A percentile compares a stretch with the other conserved stretches of the same genome.
phyloP scores from a whole-genome alignment of 331 rosid genomes.

The Pyracantha coccinea region DNA sequence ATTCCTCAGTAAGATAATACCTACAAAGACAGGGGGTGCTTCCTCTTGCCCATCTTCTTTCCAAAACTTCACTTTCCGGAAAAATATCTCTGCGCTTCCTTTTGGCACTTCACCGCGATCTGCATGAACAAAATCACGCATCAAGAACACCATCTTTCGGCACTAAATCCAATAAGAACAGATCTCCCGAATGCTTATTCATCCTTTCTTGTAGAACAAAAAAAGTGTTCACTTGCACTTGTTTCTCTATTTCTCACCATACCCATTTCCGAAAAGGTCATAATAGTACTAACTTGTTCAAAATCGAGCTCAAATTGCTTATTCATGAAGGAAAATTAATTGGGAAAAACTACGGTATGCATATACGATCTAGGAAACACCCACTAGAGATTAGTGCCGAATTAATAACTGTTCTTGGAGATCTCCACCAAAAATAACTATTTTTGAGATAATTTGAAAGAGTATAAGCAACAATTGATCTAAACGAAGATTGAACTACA shows the following conservation, averaged over 20 bases:
- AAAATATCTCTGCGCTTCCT: constrained; percentile 76
- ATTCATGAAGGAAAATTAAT: neutral
- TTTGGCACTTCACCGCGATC: constrained; percentile 77
- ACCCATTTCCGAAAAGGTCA: neutral
- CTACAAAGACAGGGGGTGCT: constrained; percentile 98
- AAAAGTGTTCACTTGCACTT: neutral
- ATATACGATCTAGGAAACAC: neutral
- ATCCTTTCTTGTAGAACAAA: neutral
- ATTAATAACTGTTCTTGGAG: neutral
- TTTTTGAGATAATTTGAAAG: neutral
- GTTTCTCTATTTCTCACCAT: neutral
- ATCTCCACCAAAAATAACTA: neutral
- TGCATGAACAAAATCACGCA: constrained; percentile 16
- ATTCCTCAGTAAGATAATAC: constrained; percentile 64
- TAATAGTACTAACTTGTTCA: neutral
- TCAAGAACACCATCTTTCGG: neutral
- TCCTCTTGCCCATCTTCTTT: constrained; percentile 74
- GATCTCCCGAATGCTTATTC: neutral
- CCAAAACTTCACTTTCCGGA: constrained; percentile 88
- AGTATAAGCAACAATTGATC: neutral
- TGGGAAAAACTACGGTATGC: neutral
- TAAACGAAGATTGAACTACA: neutral
- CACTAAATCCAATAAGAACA: neutral
- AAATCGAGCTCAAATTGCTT: neutral
- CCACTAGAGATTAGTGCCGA: neutral